Percentiles rank a stretch among this genome's conserved stretches.
phyloP scores from a whole-genome alignment of 2,329 filamentous ascomycete species.

The Diplocarpon mali region DNA sequence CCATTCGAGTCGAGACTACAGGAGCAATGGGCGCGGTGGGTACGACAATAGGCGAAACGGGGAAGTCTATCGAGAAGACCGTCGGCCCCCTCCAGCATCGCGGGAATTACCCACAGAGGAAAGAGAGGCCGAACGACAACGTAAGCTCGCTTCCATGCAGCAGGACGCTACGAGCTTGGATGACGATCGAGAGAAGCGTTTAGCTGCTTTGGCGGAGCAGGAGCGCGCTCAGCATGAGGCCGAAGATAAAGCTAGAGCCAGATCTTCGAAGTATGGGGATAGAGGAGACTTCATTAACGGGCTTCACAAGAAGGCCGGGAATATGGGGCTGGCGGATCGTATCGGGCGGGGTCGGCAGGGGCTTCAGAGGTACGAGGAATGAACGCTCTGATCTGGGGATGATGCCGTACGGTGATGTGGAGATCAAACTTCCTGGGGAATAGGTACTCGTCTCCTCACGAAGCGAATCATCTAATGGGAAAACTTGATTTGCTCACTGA shows the following conservation, averaged over 20 bases:
- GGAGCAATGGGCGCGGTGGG: slow-evolving; percentile 16
- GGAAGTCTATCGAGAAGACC: slow-evolving; percentile 21
- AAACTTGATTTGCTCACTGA: too few species aligned
- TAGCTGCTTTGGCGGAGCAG: slow-evolving; percentile 53
- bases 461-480: too few species aligned
- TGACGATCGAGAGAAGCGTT: slow-evolving; percentile 53
- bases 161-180: slow-evolving; percentile 59
- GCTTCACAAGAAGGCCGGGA: slow-evolving; percentile 47
- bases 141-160: slow-evolving; percentile 64
- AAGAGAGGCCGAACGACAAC: slow-evolving; percentile 47
- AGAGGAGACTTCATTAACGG: slow-evolving; percentile 54
- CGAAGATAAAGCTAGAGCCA: slow-evolving; percentile 51
- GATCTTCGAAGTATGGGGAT: slow-evolving; percentile 49
- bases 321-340: slow-evolving; percentile 40
- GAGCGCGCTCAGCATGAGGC: slow-evolving; percentile 54
- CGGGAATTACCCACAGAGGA: slow-evolving; percentile 20
- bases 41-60: slow-evolving; percentile 16
- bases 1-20: slow-evolving; percentile 14
- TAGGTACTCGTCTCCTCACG: too few species aligned
- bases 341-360: slow-evolving; percentile 38
- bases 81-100: slow-evolving; percentile 13
- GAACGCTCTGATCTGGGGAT: neutral
- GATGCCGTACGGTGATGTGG: too few species aligned
- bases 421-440: too few species aligned
- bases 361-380: slow-evolving; percentile 34